Base-by-base conservation (phyloP, 768 basidiomycete species). In the Kwoniella dendrophila region DNA sequence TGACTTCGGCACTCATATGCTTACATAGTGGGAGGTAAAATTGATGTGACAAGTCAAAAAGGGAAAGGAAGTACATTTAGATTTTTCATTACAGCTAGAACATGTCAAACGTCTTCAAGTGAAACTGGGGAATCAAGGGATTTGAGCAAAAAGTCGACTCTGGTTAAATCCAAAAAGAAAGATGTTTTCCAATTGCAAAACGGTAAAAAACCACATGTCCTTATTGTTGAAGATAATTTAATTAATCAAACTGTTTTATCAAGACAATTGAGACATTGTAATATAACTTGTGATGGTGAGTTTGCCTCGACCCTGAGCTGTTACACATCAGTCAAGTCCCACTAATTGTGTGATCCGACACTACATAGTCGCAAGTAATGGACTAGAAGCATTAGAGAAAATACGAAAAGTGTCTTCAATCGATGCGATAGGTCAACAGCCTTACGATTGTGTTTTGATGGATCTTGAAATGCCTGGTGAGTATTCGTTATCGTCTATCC, bases 1-100 rank as follows among this genome's bases (percentile, higher is more conserved):
- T 54, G 29, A 51, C 34, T 10, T 16, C 34, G 4, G 11, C n/a
- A 36, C 8, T 27, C 30, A 60, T 73, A n/a, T n/a, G n/a, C n/a
- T n/a, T n/a, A n/a, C n/a, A n/a, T 12, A 71, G 57, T 82, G 78
- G 78, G 78, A 33, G 80, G 80, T 12, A 62, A 75, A 12, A 77
- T 81, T 60, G 74, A 82, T 50, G 81, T 81, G 30, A 74, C 72
- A 18, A 76, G 72, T 29, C 70, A 78, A 41, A 73, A 75, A 33
- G 81, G 80, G 22, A 62, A 80, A 63, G 80, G 80, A 4, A 72
- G 63, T 43, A 75, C 80, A 0, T 82, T 82, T 72, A 70, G 81
- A 10, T 82, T 82, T 69, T 81, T 74, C 68, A 74, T 82, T 33
- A 43, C 67, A 24, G 71, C 73, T 8, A 44, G 55, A 29, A 71